Evolutionary conservation across 148 eudicot species (phyloP), one percentile per base, ranked within the genome.

Genomic region (Simmondsia chinensis): DNA sequence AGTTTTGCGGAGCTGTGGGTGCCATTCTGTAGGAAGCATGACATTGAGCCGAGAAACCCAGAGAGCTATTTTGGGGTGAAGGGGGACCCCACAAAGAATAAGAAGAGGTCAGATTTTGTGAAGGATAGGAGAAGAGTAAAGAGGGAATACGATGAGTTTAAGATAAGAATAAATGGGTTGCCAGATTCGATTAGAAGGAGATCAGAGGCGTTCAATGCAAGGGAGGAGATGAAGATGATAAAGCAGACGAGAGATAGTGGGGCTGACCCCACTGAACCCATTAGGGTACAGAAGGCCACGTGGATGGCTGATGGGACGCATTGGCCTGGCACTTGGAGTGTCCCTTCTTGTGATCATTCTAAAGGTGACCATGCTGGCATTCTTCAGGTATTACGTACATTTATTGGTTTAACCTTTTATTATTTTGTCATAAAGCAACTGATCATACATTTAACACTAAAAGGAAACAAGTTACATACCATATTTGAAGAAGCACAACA

Each of bases 261-360:
- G 0, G 77, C 56, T 0, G 96, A 77, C 17, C 59, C 73, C 3
- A 16, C 58, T n/a, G 85, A 85, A 62, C 82, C 73, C 0, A 70
- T 76, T 33, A 63, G 76, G 44, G 79, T 76, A 6, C 70, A 59
- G 25, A 77, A 77, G 53, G 94, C 96, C 22, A 82, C 96, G 7
- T 87, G 96, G 96, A 87, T 87, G 96, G 80, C 88, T 0, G 94
- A 87, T 54, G 96, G 96, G 9, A 79, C 85, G 4, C 96, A 87
- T 9, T 87, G 96, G 96, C 96, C 60, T 3, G 86, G 86, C 8
- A 63, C 87, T 31, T 87, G 96, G 96, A 50, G 70, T 7, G 22
- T 37, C 35, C 48, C 84, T 20, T 19, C 75, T 3, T 36, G 57
- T 1, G 91, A 88, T 9, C 97, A 88, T 43, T 52, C 83, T 17